Base-by-base conservation (phyloP, 2,329 filamentous ascomycete genomes). In the Pestalotiopsis sp. region DNA sequence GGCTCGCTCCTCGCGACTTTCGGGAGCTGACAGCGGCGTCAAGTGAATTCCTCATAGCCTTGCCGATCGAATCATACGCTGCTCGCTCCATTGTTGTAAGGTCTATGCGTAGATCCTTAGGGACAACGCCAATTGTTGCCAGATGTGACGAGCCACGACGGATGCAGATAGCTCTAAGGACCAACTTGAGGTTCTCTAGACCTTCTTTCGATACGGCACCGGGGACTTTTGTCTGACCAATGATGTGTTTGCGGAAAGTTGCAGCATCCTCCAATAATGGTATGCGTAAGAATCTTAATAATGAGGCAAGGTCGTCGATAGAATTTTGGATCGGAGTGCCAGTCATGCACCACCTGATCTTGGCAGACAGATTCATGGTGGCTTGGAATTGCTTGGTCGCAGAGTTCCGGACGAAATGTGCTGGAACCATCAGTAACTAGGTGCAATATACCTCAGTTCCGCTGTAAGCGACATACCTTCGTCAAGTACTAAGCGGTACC, bases 401-500 rank as follows among this genome's bases (percentile, higher is more conserved):
- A 52, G 17, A 17, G 4, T 52, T 52, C 3, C 45, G 13, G 17
- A 52, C 6, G 14, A 7, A 17, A n/a, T 52, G 45, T 52, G 45
- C 45, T 52, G 17, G 7, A n/a, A n/a, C n/a, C n/a, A n/a, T n/a
- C n/a, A n/a, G n/a, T 25, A 7, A 12, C 39, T 14, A 13, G 14
- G 12, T 45, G 17, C 3, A 45, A 14, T 45, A 12, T n/a, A 11
- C 9, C 14, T 23, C 14, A 60, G 2, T 25, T 45, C 23, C 36
- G 56, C 5, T 6, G 9, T 59, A 31, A 14, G 0, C 52, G 11
- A 20, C 11, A 12, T 61, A 31, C 66, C 66, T 63, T 67, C 66
- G 20, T 67, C 66, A 6, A 67, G 20, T 2, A 67, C 59, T 13
- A 67, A 20, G 4, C 66, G 57, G 52, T 67, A 39, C 66, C 66